These are phyloP conservation scores for Alectoria sarmentosa DNA, from an alignment of 495 filamentous ascomycete genomes.

Conservation along the genomic window DNA sequence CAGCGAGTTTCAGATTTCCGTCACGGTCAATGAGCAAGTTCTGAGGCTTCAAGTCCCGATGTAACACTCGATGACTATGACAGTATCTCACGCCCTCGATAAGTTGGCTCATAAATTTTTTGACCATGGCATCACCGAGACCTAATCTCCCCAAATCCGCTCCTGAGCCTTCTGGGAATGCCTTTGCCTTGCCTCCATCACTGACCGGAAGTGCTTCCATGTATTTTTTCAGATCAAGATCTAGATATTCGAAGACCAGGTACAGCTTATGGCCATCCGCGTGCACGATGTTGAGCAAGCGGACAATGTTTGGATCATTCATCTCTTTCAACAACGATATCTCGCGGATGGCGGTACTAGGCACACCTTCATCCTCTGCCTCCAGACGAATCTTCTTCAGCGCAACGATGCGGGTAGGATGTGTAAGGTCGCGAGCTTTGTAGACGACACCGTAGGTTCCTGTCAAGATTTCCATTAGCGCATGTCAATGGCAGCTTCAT, in stretches of 20 bases:
- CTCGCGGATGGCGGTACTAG: conserved; percentile 92
- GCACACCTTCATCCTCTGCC: conserved; percentile 94
- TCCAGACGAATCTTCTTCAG: conserved; percentile 98
- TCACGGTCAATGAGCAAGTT: conserved; percentile 93
- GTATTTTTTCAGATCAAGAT: conserved; percentile 94
- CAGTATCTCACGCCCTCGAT: conserved; percentile 90
- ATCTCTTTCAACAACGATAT: conserved; percentile 96
- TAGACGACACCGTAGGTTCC: conserved; percentile 92
- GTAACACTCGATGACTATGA: conserved; percentile 89
- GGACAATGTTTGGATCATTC: conserved; percentile 91
- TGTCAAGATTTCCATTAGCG: conserved; percentile 29
- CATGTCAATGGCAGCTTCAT: background rate
- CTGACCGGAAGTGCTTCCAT: conserved; percentile 94
- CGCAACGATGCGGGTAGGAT: conserved; percentile 77
- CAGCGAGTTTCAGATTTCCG: conserved; percentile 92
- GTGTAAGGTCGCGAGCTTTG: conserved; percentile 76
- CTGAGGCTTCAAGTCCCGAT: conserved; percentile 96
- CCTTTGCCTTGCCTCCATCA: conserved; percentile 83
- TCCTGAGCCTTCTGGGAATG: conserved; percentile 71
- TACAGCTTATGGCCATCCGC: conserved; percentile 96
- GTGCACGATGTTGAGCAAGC: conserved; percentile 89
- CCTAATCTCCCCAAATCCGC: conserved; percentile 63
- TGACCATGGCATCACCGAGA: conserved; percentile 83
- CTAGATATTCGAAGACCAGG: conserved; percentile 90
- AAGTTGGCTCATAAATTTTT: conserved; percentile 95